Conservation (phyloP, 2,329 filamentous ascomycete species). For the Cercospora berteroae region DNA sequence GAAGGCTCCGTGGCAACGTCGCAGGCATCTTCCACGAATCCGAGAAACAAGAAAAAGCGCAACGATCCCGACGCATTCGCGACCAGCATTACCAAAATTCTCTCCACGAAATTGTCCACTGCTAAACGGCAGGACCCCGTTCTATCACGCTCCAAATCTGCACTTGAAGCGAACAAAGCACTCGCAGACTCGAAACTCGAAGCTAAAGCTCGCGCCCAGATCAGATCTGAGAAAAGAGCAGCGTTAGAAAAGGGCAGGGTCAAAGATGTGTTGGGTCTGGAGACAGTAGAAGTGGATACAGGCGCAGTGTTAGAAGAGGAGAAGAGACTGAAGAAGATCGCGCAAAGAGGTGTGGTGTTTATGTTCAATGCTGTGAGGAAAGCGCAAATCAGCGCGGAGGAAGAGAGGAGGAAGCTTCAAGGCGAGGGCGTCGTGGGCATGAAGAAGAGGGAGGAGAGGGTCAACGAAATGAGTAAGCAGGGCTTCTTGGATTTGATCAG, state of each 20-base stretch:
- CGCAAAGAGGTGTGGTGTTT: conserved; percentile 90
- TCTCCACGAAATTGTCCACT: conserved; percentile 81
- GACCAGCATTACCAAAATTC: conserved; percentile 88
- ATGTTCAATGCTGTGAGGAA: conserved; percentile 93
- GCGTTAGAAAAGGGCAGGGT: conserved; percentile 84
- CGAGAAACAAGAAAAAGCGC: conserved; percentile 66
- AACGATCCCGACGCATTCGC: conserved; percentile 91
- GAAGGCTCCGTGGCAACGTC: conserved; percentile 34
- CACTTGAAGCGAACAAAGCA: conserved; percentile 68
- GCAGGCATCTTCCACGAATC: conserved; percentile 16
- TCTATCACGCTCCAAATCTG: conserved; percentile 76
- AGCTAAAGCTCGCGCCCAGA: conserved; percentile 71
- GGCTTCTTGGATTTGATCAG: conserved; percentile 90
- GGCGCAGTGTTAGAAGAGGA: conserved; percentile 66
- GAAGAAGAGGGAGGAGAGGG: conserved; percentile 75
- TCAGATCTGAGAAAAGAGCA: conserved; percentile 76
- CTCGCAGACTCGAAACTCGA: conserved; percentile 76
- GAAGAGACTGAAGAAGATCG: conserved; percentile 77
- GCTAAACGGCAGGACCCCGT: conserved; percentile 84
- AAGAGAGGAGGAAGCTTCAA: conserved; percentile 68
- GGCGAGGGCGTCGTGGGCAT: conserved; percentile 76
- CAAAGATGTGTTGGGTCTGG: conserved; percentile 73
- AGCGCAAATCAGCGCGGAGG: conserved; percentile 82
- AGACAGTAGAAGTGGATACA: conserved; percentile 49
- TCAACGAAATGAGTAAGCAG: conserved; percentile 95